Evolutionary conservation across 768 basidiomycete genomes (phyloP), one percentile per base, ranked within the genome.

Genomic region (Xerocomellus amylosporus): DNA sequence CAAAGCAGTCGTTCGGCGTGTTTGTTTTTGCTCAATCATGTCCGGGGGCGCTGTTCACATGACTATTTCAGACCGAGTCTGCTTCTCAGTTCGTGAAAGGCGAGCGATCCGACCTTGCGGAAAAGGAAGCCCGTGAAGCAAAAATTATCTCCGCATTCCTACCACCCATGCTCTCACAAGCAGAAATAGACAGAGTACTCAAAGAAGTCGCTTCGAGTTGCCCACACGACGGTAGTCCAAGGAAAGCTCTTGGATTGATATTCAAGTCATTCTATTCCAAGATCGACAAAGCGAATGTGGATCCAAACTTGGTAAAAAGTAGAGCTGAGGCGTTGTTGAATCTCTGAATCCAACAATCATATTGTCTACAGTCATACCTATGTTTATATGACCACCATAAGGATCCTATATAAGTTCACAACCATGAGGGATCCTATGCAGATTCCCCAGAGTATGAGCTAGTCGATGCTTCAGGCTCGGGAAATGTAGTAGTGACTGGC

Each of bases 231-330:
- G 50, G 36, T 8, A 59, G 60, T 55, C 50, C 65, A n/a, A 59
- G 62, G 55, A 53, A 58, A 59, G 60, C 54, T 13, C 56, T 79
- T 10, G 84, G 84, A 34, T 62, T 68, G 41, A 70, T 88, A 55
- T 78, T 86, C 69, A 87, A 85, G 67, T 70, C 72, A 12, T 89
- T 90, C 64, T 89, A 86, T 66, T 66, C 75, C 14, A 72, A 73
- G 55, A 76, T 88, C 5, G 84, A 89, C 67, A 83, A 78, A 61
- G 77, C 80, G 3, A 66, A 66, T 13, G 86, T 88, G 8, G 81
- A 86, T 59, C 60, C 81, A 5, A 73, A 77, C 40, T 63, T 84
- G 39, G 84, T 89, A 15, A 86, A 79, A 60, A 65, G 71, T 49
- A 78, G 82, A 58, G 75, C 79, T 9, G 73, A 78, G 34, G 69